A percentile compares a stretch with the other conserved stretches of the same genome.
Conservation (phyloP, 1,284 basidiomycete genomes). For the Amylostereum areolatum region DNA sequence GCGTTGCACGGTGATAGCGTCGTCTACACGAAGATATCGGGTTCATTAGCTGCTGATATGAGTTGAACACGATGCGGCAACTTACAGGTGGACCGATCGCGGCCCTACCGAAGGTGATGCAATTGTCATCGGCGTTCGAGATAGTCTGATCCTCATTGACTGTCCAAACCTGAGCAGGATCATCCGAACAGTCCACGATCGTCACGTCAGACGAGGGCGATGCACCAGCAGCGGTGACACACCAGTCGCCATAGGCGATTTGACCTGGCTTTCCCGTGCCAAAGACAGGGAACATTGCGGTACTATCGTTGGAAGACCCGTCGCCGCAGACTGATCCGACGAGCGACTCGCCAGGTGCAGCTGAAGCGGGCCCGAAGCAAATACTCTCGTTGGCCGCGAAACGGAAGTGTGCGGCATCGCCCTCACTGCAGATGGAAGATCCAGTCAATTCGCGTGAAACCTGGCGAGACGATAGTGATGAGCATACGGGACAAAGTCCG, state of each 20-base stretch:
- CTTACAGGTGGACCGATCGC: background rate
- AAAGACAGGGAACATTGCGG: background rate
- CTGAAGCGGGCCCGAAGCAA: background rate
- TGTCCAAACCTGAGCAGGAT: background rate
- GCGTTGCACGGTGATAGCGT: too few species aligned
- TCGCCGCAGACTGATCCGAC: background rate
- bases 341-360: background rate
- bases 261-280: background rate
- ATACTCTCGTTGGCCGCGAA: background rate
- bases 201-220: background rate
- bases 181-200: background rate
- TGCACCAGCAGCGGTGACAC: background rate
- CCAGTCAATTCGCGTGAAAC: too few species aligned
- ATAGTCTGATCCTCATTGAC: background rate
- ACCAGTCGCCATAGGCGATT: background rate
- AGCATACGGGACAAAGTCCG: background rate
- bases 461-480: too few species aligned
- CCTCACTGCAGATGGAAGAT: background rate
- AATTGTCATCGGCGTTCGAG: background rate
- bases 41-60: too few species aligned
- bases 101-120: background rate
- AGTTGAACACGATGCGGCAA: background rate
- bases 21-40: too few species aligned
- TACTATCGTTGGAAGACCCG: background rate
- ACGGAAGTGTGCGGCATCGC: background rate